phyloP scores from a whole-genome alignment of 2,329 filamentous ascomycete species.

The Ilyonectria destructans region DNA sequence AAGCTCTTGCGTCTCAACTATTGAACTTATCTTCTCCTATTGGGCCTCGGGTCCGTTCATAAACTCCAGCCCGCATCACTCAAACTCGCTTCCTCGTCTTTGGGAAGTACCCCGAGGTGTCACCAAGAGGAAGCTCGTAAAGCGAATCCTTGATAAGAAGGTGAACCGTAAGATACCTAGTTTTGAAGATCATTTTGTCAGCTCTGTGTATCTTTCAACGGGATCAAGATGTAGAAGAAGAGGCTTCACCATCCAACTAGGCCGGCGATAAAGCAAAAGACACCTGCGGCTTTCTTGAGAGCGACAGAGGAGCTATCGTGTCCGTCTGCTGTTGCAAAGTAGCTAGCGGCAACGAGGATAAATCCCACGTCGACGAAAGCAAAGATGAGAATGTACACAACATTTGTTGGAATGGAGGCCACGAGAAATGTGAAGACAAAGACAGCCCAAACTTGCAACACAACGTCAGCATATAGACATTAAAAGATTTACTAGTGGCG shows the following conservation, averaged over 20 bases:
- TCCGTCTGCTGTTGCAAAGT: neutral
- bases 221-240: no score
- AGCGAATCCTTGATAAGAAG: neutral
- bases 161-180: neutral
- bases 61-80: neutral
- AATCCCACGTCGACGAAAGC: neutral
- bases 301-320: neutral
- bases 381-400: neutral
- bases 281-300: neutral
- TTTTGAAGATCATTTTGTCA: neutral
- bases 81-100: neutral
- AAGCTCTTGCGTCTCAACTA: no score
- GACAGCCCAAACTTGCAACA: neutral
- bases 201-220: neutral
- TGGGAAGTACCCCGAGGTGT: neutral
- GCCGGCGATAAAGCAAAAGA: neutral
- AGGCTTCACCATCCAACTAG: neutral
- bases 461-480: neutral
- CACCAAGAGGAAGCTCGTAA: neutral
- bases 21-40: no score
- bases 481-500: neutral
- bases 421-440: neutral
- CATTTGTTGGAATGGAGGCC: neutral
- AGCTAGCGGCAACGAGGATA: neutral
- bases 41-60: neutral